phyloP scores from a whole-genome alignment of 2,329 filamentous ascomycete species.

The Dothistroma pini region DNA sequence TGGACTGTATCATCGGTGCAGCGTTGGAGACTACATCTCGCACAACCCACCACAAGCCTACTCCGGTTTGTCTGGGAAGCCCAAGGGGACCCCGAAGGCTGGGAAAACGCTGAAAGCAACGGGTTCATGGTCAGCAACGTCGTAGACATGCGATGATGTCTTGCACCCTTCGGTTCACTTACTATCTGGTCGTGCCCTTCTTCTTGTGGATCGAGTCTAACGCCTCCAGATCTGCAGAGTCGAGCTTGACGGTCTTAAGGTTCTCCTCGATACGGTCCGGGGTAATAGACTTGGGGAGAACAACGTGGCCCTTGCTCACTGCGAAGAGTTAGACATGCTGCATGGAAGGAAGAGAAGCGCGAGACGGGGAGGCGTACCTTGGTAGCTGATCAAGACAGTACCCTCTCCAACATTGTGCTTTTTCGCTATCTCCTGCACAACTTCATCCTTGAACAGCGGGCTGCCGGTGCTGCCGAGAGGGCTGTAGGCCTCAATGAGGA shows the following conservation, averaged over 20 bases:
- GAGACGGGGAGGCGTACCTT: constrained; percentile 52
- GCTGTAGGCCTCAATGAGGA: constrained; percentile 67
- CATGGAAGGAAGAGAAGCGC: not conserved
- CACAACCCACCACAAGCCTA: not conserved
- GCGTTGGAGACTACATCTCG: not conserved
- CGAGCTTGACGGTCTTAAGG: constrained; percentile 62
- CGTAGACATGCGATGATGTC: too few species aligned
- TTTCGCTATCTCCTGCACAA: constrained; percentile 47
- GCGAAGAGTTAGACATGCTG: constrained; percentile 10
- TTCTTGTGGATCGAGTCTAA: constrained; percentile 46
- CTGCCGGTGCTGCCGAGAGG: constrained; percentile 49
- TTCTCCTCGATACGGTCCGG: constrained; percentile 63
- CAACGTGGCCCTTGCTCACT: constrained; percentile 67
- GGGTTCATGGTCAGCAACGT: too few species aligned
- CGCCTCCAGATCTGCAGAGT: constrained; percentile 58
- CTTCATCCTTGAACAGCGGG: constrained; percentile 47
- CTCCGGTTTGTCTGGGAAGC: constrained; percentile 48
- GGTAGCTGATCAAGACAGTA: constrained; percentile 66
- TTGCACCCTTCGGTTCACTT: constrained; percentile 12
- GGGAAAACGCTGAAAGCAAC: constrained; percentile 48
- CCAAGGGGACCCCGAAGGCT: constrained; percentile 47
- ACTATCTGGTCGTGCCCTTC: constrained; percentile 45
- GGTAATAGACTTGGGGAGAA: constrained; percentile 61
- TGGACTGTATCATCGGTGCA: not conserved
- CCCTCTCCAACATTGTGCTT: constrained; percentile 49